A percentile compares a stretch with the other conserved stretches of the same genome.
These are phyloP conservation scores for Talaromyces sp. DNA, from an alignment of 2,329 filamentous ascomycete species.

Conservation along the genomic window DNA sequence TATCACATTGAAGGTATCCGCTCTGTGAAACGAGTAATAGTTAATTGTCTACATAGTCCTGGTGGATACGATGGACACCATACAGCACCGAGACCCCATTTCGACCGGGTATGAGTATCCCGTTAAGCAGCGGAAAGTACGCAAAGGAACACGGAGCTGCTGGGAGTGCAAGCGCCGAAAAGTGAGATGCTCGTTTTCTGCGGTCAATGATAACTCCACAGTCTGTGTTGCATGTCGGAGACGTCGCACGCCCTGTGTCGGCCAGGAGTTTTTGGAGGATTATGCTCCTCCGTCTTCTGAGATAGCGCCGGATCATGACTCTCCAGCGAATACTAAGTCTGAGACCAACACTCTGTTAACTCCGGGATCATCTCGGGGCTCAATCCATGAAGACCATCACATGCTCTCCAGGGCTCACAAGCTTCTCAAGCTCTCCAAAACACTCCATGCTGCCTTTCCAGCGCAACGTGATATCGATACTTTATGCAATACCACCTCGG, in stretches of 20 bases:
- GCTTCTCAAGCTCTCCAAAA: background rate
- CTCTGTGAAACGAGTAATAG: background rate
- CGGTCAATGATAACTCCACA: background rate
- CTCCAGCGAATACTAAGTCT: background rate
- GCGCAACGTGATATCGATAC: background rate
- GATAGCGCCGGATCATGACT: background rate
- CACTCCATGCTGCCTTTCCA: background rate
- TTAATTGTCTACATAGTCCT: background rate
- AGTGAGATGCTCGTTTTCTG: slow-evolving; percentile 10
- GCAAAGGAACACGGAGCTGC: slow-evolving; percentile 12
- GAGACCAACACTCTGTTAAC: background rate
- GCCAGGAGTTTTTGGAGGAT: slow-evolving; percentile 8
- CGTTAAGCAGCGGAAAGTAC: slow-evolving; percentile 8
- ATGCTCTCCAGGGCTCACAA: background rate
- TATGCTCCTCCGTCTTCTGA: background rate
- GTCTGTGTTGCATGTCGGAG: slow-evolving; percentile 6
- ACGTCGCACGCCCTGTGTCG: slow-evolving; percentile 5
- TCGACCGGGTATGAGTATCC: background rate
- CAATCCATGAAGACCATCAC: background rate
- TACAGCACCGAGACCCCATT: background rate
- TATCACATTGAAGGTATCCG: background rate
- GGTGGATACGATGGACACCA: background rate
- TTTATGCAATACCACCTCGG: background rate
- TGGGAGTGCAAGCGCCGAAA: slow-evolving; percentile 14
- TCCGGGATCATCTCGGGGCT: background rate